A percentile compares a stretch with the other conserved stretches of the same genome.
phyloP scores from a whole-genome alignment of 805 yeast species.

The Kuraishia molischiana region DNA sequence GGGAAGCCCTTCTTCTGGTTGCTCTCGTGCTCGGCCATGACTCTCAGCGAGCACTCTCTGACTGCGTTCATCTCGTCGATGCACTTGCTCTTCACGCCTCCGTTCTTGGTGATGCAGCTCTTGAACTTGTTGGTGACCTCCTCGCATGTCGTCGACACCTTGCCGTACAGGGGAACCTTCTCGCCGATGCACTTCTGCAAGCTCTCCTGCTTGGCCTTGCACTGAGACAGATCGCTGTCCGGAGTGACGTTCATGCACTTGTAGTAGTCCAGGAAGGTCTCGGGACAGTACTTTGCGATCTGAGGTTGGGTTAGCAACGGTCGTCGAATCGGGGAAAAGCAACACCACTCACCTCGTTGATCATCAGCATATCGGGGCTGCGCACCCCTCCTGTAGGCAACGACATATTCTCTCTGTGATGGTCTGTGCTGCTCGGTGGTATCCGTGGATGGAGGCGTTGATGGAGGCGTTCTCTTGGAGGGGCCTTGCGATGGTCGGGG shows the following conservation, averaged over 20 bases:
- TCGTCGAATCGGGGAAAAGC: background rate
- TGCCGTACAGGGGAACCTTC: constrained; percentile 61
- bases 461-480: too few species aligned
- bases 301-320: constrained; percentile 4
- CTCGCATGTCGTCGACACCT: constrained; percentile 54
- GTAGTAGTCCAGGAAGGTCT: constrained; percentile 61
- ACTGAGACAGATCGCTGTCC: constrained; percentile 37
- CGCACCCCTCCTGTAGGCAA: constrained; percentile 1
- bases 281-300: constrained; percentile 70
- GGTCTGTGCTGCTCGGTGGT: too few species aligned
- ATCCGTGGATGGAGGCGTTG: too few species aligned
- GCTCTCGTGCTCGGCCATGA: constrained; percentile 5
- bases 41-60: constrained; percentile 39
- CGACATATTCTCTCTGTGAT: background rate
- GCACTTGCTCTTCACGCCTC: constrained; percentile 39
- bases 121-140: constrained; percentile 54
- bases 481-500: too few species aligned
- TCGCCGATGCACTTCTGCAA: constrained; percentile 55
- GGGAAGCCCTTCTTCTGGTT: background rate
- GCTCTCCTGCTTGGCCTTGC: constrained; percentile 44
- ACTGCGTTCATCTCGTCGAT: constrained; percentile 39
- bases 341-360: background rate
- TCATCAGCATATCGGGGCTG: constrained; percentile 1
- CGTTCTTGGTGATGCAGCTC: constrained; percentile 43
- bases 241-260: constrained; percentile 53